Conservation (phyloP, 495 filamentous ascomycete species). For the Xylaria longipes region DNA sequence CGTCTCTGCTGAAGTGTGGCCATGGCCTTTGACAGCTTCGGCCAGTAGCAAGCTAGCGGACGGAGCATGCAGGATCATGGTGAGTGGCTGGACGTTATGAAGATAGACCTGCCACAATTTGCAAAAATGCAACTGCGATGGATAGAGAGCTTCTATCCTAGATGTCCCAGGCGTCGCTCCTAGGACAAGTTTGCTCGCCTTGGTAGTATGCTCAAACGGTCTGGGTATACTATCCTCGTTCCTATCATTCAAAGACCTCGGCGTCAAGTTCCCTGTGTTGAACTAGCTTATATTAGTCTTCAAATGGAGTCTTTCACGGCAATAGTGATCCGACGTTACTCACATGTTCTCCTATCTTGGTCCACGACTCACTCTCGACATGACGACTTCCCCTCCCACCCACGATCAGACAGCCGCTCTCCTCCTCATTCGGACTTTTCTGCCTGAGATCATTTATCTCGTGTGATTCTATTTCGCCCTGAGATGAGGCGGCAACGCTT, state of each 20-base stretch:
- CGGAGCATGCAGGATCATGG: neutral
- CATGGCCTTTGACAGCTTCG: neutral
- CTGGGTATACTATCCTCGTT: neutral
- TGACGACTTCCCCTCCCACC: neutral
- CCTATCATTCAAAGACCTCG: neutral
- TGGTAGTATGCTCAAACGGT: neutral
- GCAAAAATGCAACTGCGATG: neutral
- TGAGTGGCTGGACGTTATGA: neutral
- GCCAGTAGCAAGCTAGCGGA: neutral
- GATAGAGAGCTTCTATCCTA: neutral
- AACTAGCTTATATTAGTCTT: constrained; percentile 4
- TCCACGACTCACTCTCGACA: neutral
- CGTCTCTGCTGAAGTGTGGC: neutral
- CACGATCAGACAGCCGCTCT: neutral
- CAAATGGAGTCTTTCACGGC: neutral
- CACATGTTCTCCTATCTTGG: neutral
- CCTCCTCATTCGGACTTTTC: neutral
- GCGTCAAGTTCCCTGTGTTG: neutral
- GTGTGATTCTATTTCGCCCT: neutral
- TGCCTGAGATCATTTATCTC: neutral
- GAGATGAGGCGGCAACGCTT: neutral
- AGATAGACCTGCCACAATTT: neutral
- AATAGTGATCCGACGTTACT: neutral
- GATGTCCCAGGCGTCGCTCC: neutral
- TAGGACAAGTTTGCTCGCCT: neutral